Conservation (phyloP, 441 rosid species). For the Manihot esculenta region DNA sequence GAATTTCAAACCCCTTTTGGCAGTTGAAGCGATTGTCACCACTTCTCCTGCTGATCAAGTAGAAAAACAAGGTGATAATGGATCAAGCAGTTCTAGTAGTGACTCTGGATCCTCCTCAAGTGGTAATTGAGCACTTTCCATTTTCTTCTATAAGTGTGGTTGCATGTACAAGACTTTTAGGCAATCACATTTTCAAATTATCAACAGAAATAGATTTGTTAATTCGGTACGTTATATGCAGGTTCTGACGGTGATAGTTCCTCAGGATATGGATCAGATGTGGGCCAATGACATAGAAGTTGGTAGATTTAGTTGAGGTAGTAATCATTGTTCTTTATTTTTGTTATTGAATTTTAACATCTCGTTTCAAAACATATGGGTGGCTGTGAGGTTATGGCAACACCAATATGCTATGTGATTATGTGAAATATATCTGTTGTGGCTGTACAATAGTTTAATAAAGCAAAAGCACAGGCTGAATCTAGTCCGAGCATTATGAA, state of each 20-base stretch:
- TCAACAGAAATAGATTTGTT: conserved; percentile 14
- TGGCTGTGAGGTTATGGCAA: neutral
- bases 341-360: conserved; percentile 25
- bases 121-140: conserved; percentile 43
- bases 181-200: conserved; percentile 3
- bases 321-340: conserved; percentile 25
- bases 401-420: conserved; percentile 2
- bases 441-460: neutral
- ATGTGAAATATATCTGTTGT: neutral
- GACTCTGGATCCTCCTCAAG: conserved; percentile 77
- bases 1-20: conserved; percentile 22
- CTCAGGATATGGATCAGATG: conserved; percentile 59
- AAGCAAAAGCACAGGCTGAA: neutral
- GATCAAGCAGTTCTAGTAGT: conserved; percentile 72
- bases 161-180: conserved; percentile 8
- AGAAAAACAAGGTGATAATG: conserved; percentile 42
- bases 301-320: conserved; percentile 40
- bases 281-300: conserved; percentile 47
- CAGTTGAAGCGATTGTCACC: conserved; percentile 37
- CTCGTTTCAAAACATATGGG: neutral
- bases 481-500: neutral
- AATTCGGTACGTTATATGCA: conserved; percentile 33
- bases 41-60: conserved; percentile 40
- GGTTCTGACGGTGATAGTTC: conserved; percentile 68
- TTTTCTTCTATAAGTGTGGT: neutral